These are phyloP conservation scores for Cucurbita pepo DNA, from an alignment of 306 rosid species.

Conservation along the genomic window DNA sequence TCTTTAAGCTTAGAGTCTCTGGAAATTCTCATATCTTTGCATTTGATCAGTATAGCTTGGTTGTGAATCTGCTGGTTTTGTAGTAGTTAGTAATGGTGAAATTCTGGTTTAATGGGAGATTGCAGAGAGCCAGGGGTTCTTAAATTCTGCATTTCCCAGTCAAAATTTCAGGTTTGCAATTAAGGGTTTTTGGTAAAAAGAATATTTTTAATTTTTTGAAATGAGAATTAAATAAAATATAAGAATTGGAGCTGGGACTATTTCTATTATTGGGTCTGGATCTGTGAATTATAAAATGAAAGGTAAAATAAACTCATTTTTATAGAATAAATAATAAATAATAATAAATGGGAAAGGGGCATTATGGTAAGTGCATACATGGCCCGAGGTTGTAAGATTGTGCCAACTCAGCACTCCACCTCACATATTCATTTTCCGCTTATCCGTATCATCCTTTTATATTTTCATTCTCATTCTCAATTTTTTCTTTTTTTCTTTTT, in stretches of 20 bases:
- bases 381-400: slow-evolving; percentile 17
- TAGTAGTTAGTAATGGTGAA: slow-evolving; percentile 4
- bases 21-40: not conserved
- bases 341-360: not conserved
- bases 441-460: slow-evolving; percentile 26
- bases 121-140: slow-evolving; percentile 11
- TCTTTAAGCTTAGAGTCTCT: not conserved
- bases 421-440: slow-evolving; percentile 32
- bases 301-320: not conserved
- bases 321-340: not conserved
- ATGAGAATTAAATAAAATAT: not conserved
- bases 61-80: not conserved
- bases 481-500: slow-evolving; percentile 2
- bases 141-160: slow-evolving; percentile 10
- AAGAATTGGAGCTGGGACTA: slow-evolving; percentile 15
- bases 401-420: slow-evolving; percentile 43
- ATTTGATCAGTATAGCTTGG: not conserved
- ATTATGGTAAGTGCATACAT: slow-evolving; percentile 2
- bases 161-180: not conserved
- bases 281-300: not conserved
- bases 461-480: slow-evolving; percentile 47
- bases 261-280: slow-evolving; percentile 27
- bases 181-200: not conserved
- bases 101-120: slow-evolving; percentile 18
- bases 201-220: not conserved